Base-by-base conservation (phyloP, 2,329 filamentous ascomycete genomes). In the Fusarium acutatum region DNA sequence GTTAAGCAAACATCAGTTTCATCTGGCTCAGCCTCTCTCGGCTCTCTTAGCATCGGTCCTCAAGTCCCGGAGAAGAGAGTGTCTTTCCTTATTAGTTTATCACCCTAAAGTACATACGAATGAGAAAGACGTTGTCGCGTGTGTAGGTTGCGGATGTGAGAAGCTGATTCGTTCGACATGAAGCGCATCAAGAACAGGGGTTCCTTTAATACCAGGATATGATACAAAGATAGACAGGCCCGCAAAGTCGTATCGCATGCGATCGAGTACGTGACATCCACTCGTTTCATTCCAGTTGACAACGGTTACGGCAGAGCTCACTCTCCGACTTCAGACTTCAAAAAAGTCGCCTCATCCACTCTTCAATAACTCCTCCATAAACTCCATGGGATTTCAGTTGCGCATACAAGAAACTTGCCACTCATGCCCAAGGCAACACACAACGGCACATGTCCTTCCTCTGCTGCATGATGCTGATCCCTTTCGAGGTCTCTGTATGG, bases 1-100 rank as follows among this genome's bases (percentile, higher is more conserved):
- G 32, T 65, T 32, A 47, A 41, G 18, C 44, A 61, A 49, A 64
- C 37, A 38, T 61, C 62, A 65, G 59, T 69, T 69, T 69, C 52
- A 64, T 60, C 49, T 72, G 59, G 73, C 73, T 75, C 70, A 74
- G 73, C 72, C 73, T 71, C 72, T 68, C 73, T 53, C 65, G 64
- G 58, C 66, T 58, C 43, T 69, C 50, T 69, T 58, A 64, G 49
- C 38, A 54, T 50, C 37, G 66, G 49, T 49, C 43, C 53, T 40
- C 30, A 47, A 53, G 47, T 71, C 47, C 65, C 58, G 34, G 60
- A 52, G 58, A 53, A 24, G 37, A 52, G 47, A 63, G 35, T n/a
- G 38, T 37, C 14, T 69, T 46, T 38, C 30, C 41, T 58, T 43
- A 69, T 57, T 64, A 57, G 65, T 35, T 40, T 41, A n/a, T 28